Percentiles rank a stretch among this genome's conserved stretches.
Conservation (phyloP, 129 eudicot genomes). For the Chrysanthemum seticuspe region DNA sequence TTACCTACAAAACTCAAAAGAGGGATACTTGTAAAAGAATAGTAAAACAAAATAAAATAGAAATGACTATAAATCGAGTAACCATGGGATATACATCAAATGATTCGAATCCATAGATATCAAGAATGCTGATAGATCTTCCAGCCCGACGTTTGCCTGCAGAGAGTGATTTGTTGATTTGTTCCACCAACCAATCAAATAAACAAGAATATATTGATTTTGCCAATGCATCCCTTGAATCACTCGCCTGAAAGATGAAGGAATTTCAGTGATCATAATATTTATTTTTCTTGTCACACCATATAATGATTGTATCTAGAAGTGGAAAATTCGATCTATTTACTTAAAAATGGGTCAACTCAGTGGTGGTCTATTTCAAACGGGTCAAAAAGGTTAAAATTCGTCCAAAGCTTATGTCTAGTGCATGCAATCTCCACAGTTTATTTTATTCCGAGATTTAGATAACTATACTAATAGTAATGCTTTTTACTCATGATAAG, state of each 20-base stretch:
- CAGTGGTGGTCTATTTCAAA: background rate
- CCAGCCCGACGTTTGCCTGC: slow-evolving; percentile 82
- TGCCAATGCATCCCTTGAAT: slow-evolving; percentile 89
- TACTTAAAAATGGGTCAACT: no score
- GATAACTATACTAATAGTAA: background rate
- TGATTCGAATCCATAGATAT: slow-evolving; percentile 94
- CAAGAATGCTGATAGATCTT: slow-evolving; percentile 93
- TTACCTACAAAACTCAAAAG: slow-evolving; percentile 48
- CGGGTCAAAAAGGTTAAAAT: background rate
- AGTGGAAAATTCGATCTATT: no score
- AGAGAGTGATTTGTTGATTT: slow-evolving; percentile 81
- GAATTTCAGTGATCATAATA: slow-evolving; percentile 8
- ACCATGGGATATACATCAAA: slow-evolving; percentile 52
- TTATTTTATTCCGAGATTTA: background rate
- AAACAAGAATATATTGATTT: slow-evolving; percentile 81
- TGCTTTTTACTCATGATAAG: no score
- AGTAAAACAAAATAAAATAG: slow-evolving; percentile 7
- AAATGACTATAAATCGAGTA: slow-evolving; percentile 4
- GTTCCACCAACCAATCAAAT: slow-evolving; percentile 95
- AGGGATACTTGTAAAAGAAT: background rate
- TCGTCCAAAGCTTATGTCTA: background rate
- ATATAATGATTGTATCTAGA: background rate
- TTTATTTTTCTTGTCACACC: background rate
- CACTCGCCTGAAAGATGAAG: slow-evolving; percentile 60
- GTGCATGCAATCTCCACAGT: background rate